Base-by-base conservation (phyloP, 345 rosid genomes). In the Psidium guajava region DNA sequence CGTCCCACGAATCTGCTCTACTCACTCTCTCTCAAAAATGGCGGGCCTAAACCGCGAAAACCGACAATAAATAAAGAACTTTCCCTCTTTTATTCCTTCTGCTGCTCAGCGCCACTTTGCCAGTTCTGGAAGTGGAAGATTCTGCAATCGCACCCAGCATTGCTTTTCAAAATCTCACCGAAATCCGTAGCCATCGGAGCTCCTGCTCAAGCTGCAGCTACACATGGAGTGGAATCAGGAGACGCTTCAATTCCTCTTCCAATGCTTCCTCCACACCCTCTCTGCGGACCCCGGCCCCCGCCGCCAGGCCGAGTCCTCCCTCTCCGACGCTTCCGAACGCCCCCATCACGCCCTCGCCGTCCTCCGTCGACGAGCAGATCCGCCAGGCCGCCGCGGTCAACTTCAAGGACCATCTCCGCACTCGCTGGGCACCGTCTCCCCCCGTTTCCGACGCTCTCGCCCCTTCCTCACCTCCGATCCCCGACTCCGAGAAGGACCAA, bases 331-430 rank as follows among this genome's bases (percentile, higher is more conserved):
- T 54, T 90, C 97, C 27, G 94, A 93, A 83, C 91, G 86, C 15
- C 95, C 98, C 32, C 94, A 93, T 88, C 95, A 42, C 44, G 44
- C 44, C 44, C 44, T 42, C 44, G 44, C 44, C 18, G 98, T 96
- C 94, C 25, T 81, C 94, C 7, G 92, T 94, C 81, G 94, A 94
- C 82, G 98, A 98, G n/a, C 97, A 92, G 91, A 91, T 94, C 87
- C 99, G 99, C 83, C 97, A 93, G 54, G 95, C 99, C 15, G 99
- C 99, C 21, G 96, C 98, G 21, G 98, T 97, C 88, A 94, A 92
- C 93, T 97, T 97, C 87, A 97, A 97, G 91, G 95, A 97, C 84
- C 98, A 98, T 87, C 94, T 98, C 83, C 97, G 96, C 69, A 20
- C 89, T 27, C 98, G 98, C 44, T 98, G 99, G 99, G 88, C 88